Conservation (phyloP, 306 rosid genomes). For the Prunus armeniaca region DNA sequence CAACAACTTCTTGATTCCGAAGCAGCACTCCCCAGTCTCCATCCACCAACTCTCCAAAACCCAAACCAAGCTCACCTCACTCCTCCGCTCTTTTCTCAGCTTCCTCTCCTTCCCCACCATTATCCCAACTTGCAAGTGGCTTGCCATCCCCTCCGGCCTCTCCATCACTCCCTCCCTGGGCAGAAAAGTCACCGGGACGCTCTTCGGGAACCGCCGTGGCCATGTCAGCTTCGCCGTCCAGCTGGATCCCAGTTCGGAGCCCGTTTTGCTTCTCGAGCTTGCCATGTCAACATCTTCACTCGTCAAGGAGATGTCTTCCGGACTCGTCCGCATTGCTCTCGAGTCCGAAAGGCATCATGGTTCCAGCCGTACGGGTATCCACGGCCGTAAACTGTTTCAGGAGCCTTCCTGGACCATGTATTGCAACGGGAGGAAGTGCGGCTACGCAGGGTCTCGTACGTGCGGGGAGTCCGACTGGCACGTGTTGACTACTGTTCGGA, state of each 20-base stretch:
- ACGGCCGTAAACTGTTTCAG: slow-evolving; percentile 45
- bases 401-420: slow-evolving; percentile 86
- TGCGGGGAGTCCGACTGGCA: slow-evolving; percentile 69
- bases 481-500: slow-evolving; percentile 64
- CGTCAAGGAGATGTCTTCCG: slow-evolving; percentile 89
- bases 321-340: slow-evolving; percentile 82
- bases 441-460: slow-evolving; percentile 58
- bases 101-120: slow-evolving; percentile 55
- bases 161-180: slow-evolving; percentile 48
- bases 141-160: slow-evolving; percentile 50
- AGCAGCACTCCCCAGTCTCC: slow-evolving; percentile 31
- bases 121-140: slow-evolving; percentile 70
- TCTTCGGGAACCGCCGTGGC: slow-evolving; percentile 87
- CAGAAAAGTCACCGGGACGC: slow-evolving; percentile 84
- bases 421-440: slow-evolving; percentile 80
- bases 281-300: slow-evolving; percentile 79
- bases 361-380: not conserved
- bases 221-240: slow-evolving; percentile 84
- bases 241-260: slow-evolving; percentile 68
- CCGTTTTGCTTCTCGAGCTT: slow-evolving; percentile 63
- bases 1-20: slow-evolving; percentile 42
- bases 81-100: slow-evolving; percentile 59
- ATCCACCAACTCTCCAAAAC: slow-evolving; percentile 12
- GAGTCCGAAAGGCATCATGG: slow-evolving; percentile 51
- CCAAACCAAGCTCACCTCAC: slow-evolving; percentile 41